Conservation (phyloP, 1,139 yeast genomes). For the Candida mesenterica region DNA sequence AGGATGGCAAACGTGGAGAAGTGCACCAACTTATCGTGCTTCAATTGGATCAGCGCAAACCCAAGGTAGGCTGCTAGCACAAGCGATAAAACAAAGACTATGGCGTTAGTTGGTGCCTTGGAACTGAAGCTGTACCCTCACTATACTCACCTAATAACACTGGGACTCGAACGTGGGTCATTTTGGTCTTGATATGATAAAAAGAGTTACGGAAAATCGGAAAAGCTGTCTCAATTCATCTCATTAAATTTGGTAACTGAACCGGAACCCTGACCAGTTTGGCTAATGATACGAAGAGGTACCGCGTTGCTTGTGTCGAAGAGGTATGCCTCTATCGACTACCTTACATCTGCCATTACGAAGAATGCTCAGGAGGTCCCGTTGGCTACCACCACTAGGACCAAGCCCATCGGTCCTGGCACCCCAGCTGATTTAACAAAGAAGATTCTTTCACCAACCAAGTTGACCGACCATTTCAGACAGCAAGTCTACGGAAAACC, state of each 20-base stretch:
- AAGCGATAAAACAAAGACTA: slow-evolving; percentile 19
- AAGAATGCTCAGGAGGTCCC: background rate
- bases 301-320: too few relatives aligned
- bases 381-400: background rate
- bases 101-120: background rate
- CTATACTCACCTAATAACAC: slow-evolving; percentile 27
- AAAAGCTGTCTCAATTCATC: too few relatives aligned
- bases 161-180: slow-evolving; percentile 23
- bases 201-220: too few relatives aligned
- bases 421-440: slow-evolving; percentile 1
- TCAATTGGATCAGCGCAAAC: slow-evolving; percentile 45
- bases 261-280: too few relatives aligned
- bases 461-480: slow-evolving; percentile 25
- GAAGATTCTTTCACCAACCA: slow-evolving; percentile 25
- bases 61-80: slow-evolving; percentile 47
- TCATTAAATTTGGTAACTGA: too few relatives aligned
- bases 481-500: slow-evolving; percentile 17
- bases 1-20: slow-evolving; percentile 48
- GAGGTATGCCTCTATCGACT: slow-evolving; percentile 8
- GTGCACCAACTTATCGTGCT: slow-evolving; percentile 56
- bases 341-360: slow-evolving; percentile 4
- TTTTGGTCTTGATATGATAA: slow-evolving; percentile 4
- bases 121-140: background rate
- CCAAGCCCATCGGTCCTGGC: slow-evolving; percentile 1
- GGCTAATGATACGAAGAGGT: too few relatives aligned